These are phyloP conservation scores for Phytophthora constricta DNA, from an alignment of 352 stramenopile species.

Conservation along the genomic window DNA sequence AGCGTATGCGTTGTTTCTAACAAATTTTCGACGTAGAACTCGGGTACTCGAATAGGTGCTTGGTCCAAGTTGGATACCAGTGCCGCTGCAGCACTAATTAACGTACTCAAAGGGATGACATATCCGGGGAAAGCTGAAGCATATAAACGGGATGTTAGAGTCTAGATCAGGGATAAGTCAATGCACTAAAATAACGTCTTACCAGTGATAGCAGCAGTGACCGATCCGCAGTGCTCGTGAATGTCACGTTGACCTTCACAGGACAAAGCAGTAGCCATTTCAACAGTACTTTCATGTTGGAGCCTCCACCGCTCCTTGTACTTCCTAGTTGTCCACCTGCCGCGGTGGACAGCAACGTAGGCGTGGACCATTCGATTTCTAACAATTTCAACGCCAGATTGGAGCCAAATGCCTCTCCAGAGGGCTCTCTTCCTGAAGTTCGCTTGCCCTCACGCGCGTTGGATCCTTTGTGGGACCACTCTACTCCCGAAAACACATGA, in stretches of 20 bases:
- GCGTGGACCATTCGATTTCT: slow-evolving; percentile 66
- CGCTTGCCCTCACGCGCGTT: slow-evolving; percentile 34
- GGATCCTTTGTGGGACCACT: slow-evolving; percentile 55
- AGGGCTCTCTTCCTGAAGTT: slow-evolving; percentile 10
- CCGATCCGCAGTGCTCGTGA: slow-evolving; percentile 84
- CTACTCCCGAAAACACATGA: slow-evolving; percentile 76
- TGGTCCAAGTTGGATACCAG: slow-evolving; percentile 88
- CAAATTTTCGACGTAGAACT: slow-evolving; percentile 91
- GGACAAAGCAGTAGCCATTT: slow-evolving; percentile 83
- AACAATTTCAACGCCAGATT: slow-evolving; percentile 62
- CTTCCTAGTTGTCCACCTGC: slow-evolving; percentile 32
- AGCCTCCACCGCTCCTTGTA: slow-evolving; percentile 43
- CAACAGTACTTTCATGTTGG: slow-evolving; percentile 78
- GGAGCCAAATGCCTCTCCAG: slow-evolving; percentile 40
- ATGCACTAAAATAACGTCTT: slow-evolving; percentile 10
- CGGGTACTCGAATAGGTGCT: slow-evolving; percentile 86
- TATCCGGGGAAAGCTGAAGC: slow-evolving; percentile 72
- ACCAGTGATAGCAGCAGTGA: slow-evolving; percentile 84
- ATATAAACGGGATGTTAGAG: slow-evolving; percentile 14
- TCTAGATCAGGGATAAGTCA: not conserved
- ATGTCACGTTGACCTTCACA: slow-evolving; percentile 90
- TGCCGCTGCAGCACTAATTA: slow-evolving; percentile 81
- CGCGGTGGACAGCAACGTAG: slow-evolving; percentile 46
- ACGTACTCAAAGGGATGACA: slow-evolving; percentile 81
- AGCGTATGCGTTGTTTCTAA: slow-evolving; percentile 88